Conservation (phyloP, 108 stramenopile species). For the Parietichytrium sp. region DNA sequence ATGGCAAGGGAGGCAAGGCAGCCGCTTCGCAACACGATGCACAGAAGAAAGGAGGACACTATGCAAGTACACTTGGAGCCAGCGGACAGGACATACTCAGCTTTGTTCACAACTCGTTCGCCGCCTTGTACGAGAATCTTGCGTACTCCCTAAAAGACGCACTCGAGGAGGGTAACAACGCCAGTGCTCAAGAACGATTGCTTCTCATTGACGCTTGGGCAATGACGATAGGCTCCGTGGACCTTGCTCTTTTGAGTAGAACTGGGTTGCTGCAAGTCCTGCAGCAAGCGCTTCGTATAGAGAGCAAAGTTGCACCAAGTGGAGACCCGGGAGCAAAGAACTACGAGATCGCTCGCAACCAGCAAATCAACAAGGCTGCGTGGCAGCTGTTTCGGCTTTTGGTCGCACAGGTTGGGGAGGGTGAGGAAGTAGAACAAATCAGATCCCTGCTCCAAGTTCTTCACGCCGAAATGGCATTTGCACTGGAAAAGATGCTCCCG, state of each 20-base stretch:
- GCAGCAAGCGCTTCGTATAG: background rate
- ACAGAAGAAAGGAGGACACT: no score
- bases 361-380: conserved; percentile 43
- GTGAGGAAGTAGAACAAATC: background rate
- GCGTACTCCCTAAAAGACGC: background rate
- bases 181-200: conserved; percentile 24
- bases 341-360: background rate
- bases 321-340: background rate
- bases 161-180: background rate
- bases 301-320: background rate
- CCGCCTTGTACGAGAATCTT: background rate
- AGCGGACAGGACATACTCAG: background rate
- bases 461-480: conserved; percentile 44
- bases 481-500: conserved; percentile 50
- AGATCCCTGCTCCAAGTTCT: conserved; percentile 40
- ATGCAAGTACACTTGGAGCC: background rate
- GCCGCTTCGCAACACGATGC: no score
- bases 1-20: background rate
- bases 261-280: conserved; percentile 37
- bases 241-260: background rate
- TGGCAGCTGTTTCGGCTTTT: conserved; percentile 47
- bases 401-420: conserved; percentile 43
- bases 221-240: background rate
- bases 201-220: conserved; percentile 23
- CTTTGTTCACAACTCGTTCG: background rate